A percentile compares a stretch with the other conserved stretches of the same genome.
phyloP scores from a whole-genome alignment of 257 asterid genomes.

The Nicotiana noctiflora region DNA sequence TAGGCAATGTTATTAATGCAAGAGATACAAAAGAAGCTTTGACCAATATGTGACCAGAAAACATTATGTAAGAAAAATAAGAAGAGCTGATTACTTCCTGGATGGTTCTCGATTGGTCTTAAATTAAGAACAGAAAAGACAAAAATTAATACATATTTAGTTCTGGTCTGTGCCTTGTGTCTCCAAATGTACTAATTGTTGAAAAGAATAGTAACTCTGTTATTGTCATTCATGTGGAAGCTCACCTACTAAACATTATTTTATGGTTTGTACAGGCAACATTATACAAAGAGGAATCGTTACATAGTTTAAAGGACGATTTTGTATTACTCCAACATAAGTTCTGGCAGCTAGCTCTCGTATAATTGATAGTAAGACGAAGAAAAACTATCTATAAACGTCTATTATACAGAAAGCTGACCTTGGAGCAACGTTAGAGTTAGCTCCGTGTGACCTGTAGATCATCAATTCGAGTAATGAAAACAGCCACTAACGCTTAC shows the following conservation, averaged over 20 bases:
- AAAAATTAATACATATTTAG: background rate
- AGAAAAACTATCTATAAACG: too few species aligned
- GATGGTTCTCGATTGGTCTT: constrained; percentile 12
- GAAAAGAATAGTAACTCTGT: background rate
- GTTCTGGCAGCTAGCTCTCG: background rate
- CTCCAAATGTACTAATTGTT: background rate
- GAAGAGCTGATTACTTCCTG: background rate
- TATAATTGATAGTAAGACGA: background rate
- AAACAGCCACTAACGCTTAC: too few species aligned
- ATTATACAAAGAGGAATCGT: background rate
- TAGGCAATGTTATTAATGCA: background rate
- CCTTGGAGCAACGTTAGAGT: too few species aligned
- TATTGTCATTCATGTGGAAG: background rate
- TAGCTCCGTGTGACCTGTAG: too few species aligned
- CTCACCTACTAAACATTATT: background rate
- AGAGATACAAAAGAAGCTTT: constrained; percentile 6
- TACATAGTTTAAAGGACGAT: background rate
- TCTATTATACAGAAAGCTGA: too few species aligned
- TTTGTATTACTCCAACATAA: background rate
- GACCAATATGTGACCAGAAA: background rate
- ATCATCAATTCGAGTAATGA: too few species aligned
- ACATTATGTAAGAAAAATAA: too few species aligned
- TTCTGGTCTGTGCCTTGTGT: background rate
- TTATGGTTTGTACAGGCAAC: constrained; percentile 3
- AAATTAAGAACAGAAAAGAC: background rate